These are phyloP conservation scores for Paxillus involutus DNA, from an alignment of 768 basidiomycete genomes.

Conservation along the genomic window DNA sequence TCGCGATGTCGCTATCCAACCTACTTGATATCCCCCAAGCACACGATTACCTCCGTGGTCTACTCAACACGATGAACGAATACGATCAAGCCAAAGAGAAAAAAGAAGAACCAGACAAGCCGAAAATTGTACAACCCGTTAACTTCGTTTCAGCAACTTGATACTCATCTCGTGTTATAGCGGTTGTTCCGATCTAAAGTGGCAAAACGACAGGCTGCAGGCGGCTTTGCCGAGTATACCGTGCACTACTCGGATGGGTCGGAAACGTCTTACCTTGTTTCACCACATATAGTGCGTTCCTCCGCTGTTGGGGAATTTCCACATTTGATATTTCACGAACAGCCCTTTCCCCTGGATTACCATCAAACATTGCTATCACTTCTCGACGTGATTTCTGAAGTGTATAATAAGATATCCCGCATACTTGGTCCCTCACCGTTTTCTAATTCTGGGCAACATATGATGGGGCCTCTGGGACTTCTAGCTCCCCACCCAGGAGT, in stretches of 20 bases:
- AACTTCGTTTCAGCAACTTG: neutral
- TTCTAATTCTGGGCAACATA: slow-evolving; percentile 66
- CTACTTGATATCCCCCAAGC: slow-evolving; percentile 81
- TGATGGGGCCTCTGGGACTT: slow-evolving; percentile 72
- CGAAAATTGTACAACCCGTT: slow-evolving; percentile 59
- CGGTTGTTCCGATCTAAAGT: slow-evolving; percentile 61
- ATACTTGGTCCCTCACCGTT: slow-evolving; percentile 83
- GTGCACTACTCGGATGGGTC: slow-evolving; percentile 57
- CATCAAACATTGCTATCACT: slow-evolving; percentile 86
- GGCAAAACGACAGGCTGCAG: slow-evolving; percentile 50
- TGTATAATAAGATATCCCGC: slow-evolving; percentile 84
- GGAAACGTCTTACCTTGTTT: slow-evolving; percentile 69
- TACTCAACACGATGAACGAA: slow-evolving; percentile 70
- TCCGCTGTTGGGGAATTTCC: neutral
- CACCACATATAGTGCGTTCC: slow-evolving; percentile 70
- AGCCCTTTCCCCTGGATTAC: slow-evolving; percentile 92
- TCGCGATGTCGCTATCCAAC: slow-evolving; percentile 84
- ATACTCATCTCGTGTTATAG: slow-evolving; percentile 28
- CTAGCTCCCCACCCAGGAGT: slow-evolving; percentile 81
- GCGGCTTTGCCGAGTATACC: slow-evolving; percentile 59
- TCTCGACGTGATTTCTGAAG: slow-evolving; percentile 85
- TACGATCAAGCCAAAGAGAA: slow-evolving; percentile 69
- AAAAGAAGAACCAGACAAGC: slow-evolving; percentile 51
- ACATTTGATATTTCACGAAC: slow-evolving; percentile 6
- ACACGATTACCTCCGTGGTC: slow-evolving; percentile 73